Conservation (phyloP, 139 green algal genomes). For the Chlamydomonas asymmetrica region DNA sequence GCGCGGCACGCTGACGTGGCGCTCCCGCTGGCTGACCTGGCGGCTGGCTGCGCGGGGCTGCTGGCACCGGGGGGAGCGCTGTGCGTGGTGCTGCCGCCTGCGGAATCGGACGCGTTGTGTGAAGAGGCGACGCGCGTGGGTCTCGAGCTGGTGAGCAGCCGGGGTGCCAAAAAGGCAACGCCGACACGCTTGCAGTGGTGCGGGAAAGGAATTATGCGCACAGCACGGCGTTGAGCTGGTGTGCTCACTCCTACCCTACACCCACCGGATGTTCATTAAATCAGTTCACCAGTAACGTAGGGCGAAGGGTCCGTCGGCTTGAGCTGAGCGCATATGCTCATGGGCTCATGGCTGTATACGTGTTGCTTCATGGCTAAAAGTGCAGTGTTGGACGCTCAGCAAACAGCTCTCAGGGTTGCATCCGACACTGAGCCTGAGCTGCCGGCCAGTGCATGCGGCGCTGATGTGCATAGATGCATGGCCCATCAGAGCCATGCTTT, state of each 20-base stretch:
- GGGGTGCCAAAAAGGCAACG: background rate
- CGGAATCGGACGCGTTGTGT: constrained; percentile 26
- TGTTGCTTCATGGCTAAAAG: background rate
- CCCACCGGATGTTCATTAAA: background rate
- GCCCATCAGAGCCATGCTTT: background rate
- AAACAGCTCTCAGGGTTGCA: too few species aligned
- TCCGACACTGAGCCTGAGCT: background rate
- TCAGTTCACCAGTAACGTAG: background rate
- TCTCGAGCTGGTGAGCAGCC: constrained; percentile 22
- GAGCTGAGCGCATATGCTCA: background rate
- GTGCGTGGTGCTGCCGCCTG: constrained; percentile 33
- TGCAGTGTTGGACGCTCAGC: too few species aligned
- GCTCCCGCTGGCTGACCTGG: constrained; percentile 40
- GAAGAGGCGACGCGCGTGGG: constrained; percentile 7
- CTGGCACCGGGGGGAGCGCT: constrained; percentile 35
- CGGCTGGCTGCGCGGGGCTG: constrained; percentile 27
- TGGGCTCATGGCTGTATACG: background rate
- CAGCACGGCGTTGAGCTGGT: background rate
- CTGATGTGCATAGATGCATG: background rate
- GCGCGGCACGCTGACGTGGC: constrained; percentile 46
- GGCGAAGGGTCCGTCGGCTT: background rate
- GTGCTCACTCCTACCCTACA: background rate
- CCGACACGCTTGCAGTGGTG: background rate
- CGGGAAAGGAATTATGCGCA: background rate
- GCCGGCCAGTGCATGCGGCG: background rate